Evolutionary conservation across 495 filamentous ascomycete genomes (phyloP).

Genomic region (Talaromyces proteolyticus): DNA sequence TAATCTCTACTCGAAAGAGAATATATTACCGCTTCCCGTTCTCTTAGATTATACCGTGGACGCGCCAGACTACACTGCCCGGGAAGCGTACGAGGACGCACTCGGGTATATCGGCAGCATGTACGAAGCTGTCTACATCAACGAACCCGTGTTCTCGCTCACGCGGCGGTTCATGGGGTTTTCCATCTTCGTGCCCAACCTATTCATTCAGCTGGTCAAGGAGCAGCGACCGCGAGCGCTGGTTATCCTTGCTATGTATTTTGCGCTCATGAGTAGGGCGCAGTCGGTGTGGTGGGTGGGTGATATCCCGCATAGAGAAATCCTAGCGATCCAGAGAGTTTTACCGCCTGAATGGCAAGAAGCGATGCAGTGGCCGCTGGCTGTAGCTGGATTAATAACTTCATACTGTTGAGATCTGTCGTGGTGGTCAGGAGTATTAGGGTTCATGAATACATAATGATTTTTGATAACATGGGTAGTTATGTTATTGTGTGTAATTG

Average conservation of each 20-base stretch:
- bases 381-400: neutral
- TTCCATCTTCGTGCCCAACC: constrained; percentile 22
- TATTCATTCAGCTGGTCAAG: constrained; percentile 26
- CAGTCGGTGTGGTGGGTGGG: constrained; percentile 35
- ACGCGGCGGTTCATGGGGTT: constrained; percentile 28
- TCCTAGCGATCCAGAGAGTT: constrained; percentile 26
- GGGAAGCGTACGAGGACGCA: constrained; percentile 23
- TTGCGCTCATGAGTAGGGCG: constrained; percentile 22
- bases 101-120: constrained; percentile 27
- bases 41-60: neutral
- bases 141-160: constrained; percentile 13
- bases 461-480: too few species aligned
- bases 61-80: constrained; percentile 12
- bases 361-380: constrained; percentile 30
- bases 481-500: too few species aligned
- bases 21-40: constrained; percentile 3
- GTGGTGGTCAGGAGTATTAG: too few species aligned
- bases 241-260: constrained; percentile 29
- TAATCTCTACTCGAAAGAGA: constrained; percentile 10
- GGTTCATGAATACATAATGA: neutral
- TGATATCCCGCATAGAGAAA: constrained; percentile 30
- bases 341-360: constrained; percentile 29
- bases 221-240: constrained; percentile 27
- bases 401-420: too few species aligned
- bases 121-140: constrained; percentile 16